Conservation (phyloP, 805 yeast species). For the Starmerella kuoi region DNA sequence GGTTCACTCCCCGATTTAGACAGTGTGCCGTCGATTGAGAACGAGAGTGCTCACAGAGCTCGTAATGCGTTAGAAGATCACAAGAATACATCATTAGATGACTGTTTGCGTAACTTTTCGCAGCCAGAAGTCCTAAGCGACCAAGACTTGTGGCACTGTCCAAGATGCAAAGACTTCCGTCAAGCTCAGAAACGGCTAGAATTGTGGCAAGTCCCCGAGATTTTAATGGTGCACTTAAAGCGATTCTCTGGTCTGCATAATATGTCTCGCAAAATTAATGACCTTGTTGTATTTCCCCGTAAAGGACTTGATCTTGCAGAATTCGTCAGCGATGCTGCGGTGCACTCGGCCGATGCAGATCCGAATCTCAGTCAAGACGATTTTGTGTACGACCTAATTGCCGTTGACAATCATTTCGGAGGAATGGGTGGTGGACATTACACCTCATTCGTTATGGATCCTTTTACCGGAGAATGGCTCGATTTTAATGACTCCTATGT, state of each 20-base stretch:
- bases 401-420: slow-evolving; percentile 92
- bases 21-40: background rate
- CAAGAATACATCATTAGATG: slow-evolving; percentile 45
- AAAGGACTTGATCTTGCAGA: slow-evolving; percentile 61
- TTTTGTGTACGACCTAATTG: slow-evolving; percentile 65
- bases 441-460: slow-evolving; percentile 77
- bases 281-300: slow-evolving; percentile 75
- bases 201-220: slow-evolving; percentile 88
- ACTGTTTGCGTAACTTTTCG: slow-evolving; percentile 64
- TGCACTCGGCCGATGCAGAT: slow-evolving; percentile 24
- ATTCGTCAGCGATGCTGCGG: slow-evolving; percentile 31
- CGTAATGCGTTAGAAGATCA: slow-evolving; percentile 22
- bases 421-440: slow-evolving; percentile 97
- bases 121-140: slow-evolving; percentile 75
- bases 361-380: background rate
- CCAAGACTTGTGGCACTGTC: slow-evolving; percentile 90
- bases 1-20: background rate
- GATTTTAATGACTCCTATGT: slow-evolving; percentile 82
- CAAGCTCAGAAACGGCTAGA: slow-evolving; percentile 86
- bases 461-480: slow-evolving; percentile 67
- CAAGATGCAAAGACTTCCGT: slow-evolving; percentile 73
- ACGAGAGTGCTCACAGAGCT: slow-evolving; percentile 14
- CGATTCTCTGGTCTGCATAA: slow-evolving; percentile 76
- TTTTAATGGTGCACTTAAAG: slow-evolving; percentile 77
- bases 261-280: slow-evolving; percentile 80